Evolutionary conservation across 768 basidiomycete species (phyloP), one percentile per base, ranked within the genome.

Genomic region (Pisolithus albus): DNA sequence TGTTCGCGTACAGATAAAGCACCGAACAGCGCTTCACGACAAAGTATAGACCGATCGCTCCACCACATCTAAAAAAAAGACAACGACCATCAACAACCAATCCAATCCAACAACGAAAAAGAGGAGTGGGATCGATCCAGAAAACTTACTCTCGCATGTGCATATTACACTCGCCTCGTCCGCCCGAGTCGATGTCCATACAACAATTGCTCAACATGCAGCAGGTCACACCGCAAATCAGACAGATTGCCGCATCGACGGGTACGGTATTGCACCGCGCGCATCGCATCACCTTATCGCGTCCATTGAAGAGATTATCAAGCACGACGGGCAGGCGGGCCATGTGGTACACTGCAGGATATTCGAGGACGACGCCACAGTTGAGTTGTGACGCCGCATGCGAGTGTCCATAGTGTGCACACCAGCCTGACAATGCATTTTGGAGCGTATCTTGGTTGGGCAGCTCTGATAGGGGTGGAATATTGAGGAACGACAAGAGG

Each of bases 191-290:
- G 47, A 67, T 59, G 56, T 92, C 92, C 57, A 76, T 73, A 64
- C 96, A 99, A 62, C 96, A 99, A 55, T 93, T 85, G 58, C 90
- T 91, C 64, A 92, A 87, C 73, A 94, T 79, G 63, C 96, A 98
- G 9, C 88, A 82, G 13, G 86, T 83, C 45, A 81, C 73, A 0
- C 96, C 96, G 58, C 96, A 99, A 47, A 93, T 75, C 54, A 97
- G 66, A 65, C 96, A 99, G 2, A 99, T 82, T 0, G 93, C 96
- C 18, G 91, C 90, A 58, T 90, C 91, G 9, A 74, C 70, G 0
- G 94, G 92, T 18, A 88, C 81, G 0, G 82, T 88, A 36, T 80
- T 75, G 67, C 96, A 99, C 34, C 80, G 77, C 18, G 67, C 68
- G 65, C 96, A 99, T 34, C 75, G 78, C 70, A 92, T 72, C 30